These are phyloP conservation scores for Boletus nobilissimus DNA, from an alignment of 1,284 basidiomycete genomes.

Conservation along the genomic window DNA sequence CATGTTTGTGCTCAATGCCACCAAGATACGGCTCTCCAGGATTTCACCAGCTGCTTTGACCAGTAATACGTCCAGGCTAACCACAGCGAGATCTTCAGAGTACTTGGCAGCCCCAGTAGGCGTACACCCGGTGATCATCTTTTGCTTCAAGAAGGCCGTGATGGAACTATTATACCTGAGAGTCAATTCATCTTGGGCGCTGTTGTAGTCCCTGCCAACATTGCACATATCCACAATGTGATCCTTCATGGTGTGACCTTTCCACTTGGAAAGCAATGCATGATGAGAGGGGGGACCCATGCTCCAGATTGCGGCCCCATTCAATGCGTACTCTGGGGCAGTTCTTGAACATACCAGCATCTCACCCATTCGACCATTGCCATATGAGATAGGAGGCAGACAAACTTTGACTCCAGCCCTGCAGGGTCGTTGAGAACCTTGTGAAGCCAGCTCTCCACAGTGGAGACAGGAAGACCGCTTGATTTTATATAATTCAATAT, in stretches of 20 bases:
- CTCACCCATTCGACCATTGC: constrained; percentile 57
- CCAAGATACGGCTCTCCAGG: constrained; percentile 71
- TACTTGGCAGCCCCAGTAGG: constrained; percentile 76
- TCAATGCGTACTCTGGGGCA: constrained; percentile 42
- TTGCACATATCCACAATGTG: constrained; percentile 51
- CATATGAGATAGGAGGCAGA: constrained; percentile 28
- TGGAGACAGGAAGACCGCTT: constrained; percentile 77
- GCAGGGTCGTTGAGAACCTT: constrained; percentile 84
- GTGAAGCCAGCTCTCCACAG: constrained; percentile 74
- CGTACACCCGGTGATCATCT: constrained; percentile 73
- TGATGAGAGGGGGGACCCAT: constrained; percentile 52
- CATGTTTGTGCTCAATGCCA: constrained; percentile 59
- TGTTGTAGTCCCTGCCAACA: constrained; percentile 56
- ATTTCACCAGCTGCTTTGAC: constrained; percentile 80
- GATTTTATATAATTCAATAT: constrained; percentile 91
- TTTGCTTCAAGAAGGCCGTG: constrained; percentile 52
- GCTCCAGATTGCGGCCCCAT: constrained; percentile 54
- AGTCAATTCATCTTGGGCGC: constrained; percentile 48
- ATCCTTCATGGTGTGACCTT: constrained; percentile 50
- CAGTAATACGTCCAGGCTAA: constrained; percentile 61
- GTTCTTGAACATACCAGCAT: constrained; percentile 55
- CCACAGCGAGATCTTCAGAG: constrained; percentile 55
- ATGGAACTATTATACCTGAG: constrained; percentile 53
- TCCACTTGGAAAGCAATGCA: constrained; percentile 53
- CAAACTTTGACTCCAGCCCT: constrained; percentile 85